Base-by-base conservation (phyloP, 1,284 basidiomycete species). In the Vanrija sp. region DNA sequence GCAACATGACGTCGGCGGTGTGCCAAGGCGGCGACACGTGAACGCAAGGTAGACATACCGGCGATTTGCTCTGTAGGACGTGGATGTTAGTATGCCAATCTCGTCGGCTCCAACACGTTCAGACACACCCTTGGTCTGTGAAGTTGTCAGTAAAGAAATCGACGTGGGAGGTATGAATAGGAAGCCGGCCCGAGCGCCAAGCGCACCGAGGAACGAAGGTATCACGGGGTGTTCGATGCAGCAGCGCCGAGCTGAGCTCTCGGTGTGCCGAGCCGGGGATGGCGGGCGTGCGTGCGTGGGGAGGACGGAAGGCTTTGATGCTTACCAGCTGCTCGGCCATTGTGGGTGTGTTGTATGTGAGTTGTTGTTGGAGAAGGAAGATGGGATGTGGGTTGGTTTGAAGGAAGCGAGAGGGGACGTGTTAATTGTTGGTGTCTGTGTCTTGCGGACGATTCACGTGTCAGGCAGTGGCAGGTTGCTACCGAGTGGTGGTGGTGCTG, bases 261-360 rank as follows among this genome's bases (percentile, higher is more conserved):
- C 56, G 53, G 48, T 49, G 44, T 52, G 46, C 52, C 39, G n/a
- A 63, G 12, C 19, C 6, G 29, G 21, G 3, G 21, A 23, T 23
- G 29, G 28, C 29, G 15, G 26, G 34, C 16, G 16, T 16, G 28
- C 29, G 15, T 38, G 34, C 16, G 16, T 16, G 28, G 9, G 14
- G 16, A 16, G 38, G 9, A 6, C 19, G 38, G 25, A 43, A 15
- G 50, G 10, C 4, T 12, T 7, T 14, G 16, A 10, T n/a, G 80
- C 85, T 74, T 68, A 86, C 85, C 67, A 86, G 73, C 76, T 85
- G 83, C 75, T 86, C 85, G 62, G 85, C 85, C 85, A 87, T 87
- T 52, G 49, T 66, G 60, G 15, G 50, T 45, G 25, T 40, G 51
- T 19, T 29, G 25, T 53, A 46, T 28, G 10, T 28, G 5, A 23